Conservation (phyloP, 306 rosid species). For the Mucuna pruriens region DNA sequence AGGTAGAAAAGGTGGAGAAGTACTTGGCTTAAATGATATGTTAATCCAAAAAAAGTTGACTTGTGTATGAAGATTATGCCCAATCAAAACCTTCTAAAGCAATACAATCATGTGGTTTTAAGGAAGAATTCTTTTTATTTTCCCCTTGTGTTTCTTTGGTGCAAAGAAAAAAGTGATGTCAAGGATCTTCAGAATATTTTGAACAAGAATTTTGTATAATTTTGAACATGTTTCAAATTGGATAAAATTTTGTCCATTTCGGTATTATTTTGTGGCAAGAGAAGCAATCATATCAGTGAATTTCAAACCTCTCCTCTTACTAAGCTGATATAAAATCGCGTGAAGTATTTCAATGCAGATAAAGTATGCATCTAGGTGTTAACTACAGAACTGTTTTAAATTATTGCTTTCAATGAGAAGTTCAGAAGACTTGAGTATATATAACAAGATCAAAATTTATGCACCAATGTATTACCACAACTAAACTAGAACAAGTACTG, state of each 20-base stretch:
- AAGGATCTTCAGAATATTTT: slow-evolving; percentile 4
- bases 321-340: not conserved
- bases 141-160: slow-evolving; percentile 13
- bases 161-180: not conserved
- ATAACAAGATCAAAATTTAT: not conserved
- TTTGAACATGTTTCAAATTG: slow-evolving; percentile 18
- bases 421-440: not conserved
- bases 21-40: slow-evolving; percentile 65
- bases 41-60: slow-evolving; percentile 16
- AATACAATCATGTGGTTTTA: slow-evolving; percentile 32
- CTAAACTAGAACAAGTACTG: not conserved
- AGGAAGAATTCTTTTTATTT: slow-evolving; percentile 11
- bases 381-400: not conserved
- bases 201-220: not conserved
- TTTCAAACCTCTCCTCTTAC: not conserved
- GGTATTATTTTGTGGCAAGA: not conserved
- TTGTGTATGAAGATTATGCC: slow-evolving; percentile 39
- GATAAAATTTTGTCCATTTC: not conserved
- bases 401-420: not conserved
- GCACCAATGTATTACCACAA: not conserved
- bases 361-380: not conserved
- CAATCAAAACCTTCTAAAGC: slow-evolving; percentile 25
- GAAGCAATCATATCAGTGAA: not conserved
- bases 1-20: slow-evolving; percentile 92
- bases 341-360: not conserved